Base-by-base conservation (phyloP, 2,329 filamentous ascomycete species). In the Curvularia spicifera region DNA sequence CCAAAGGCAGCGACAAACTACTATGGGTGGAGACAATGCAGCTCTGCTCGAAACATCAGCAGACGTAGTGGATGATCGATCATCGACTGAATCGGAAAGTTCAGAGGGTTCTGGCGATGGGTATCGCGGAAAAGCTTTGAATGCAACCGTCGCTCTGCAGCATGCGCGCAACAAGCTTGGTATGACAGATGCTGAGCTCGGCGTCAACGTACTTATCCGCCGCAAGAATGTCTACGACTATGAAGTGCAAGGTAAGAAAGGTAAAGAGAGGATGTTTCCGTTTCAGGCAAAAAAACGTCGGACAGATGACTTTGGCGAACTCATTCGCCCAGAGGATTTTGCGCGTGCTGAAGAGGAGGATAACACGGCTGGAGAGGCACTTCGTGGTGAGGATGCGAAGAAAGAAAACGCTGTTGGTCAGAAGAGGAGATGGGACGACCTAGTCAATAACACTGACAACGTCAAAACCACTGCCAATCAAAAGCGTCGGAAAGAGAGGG, bases 321-420 rank as follows among this genome's bases (percentile, higher is more conserved):
- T 96, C 15, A 97, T 99, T 67, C 87, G 93, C 53, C 91, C 94
- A 0, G 95, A 98, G 75, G 95, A 99, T 64, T 99, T 94, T 72
- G 84, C 97, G 1, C 87, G 93, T 57, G 94, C 93, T 0, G 95
- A 99, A 73, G 95, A 98, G 77, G 88, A 92, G 56, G 92, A 96
- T 66, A 87, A 89, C 57, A 83, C 86, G 18, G 89, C 91, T 40
- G 86, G 85, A 12, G 85, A 89, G 51, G 87, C 89, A 48, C 80
- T 86, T 56, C 82, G 81, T 35, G 77, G 80, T 20, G 81, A 84
- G 33, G 81, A 81, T 13, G 82, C 83, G 45, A 78, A 78, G 67
- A 76, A 78, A 56, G 76, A 80, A 56, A 74, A 78, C 43, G 71
- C 77, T 10, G 84, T 97, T 20, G 95, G 94, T 18, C 93, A 94